Base-by-base conservation (phyloP, 2,329 filamentous ascomycete species). In the Metarhizium anisopliae region DNA sequence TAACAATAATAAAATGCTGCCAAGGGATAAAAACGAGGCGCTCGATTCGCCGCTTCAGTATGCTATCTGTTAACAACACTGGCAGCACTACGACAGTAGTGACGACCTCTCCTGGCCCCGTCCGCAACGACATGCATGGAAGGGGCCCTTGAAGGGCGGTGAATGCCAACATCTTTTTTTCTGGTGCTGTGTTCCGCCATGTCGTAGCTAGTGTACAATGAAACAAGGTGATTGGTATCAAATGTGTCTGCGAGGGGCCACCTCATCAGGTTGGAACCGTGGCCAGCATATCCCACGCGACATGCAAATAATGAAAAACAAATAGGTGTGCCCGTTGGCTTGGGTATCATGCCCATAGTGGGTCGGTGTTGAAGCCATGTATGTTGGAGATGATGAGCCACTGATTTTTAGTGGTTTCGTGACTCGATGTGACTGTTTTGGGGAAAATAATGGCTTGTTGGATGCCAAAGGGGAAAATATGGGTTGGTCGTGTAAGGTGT, bases 331-430 rank as follows among this genome's bases (percentile, higher is more conserved):
- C 62, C 60, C 51, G 58, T 56, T 57, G 56, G 62, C 63, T 63
- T 62, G 63, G 64, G 64, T 67, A 66, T 67, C 64, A 66, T 66
- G 62, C 64, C 62, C 63, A 53, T 47, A 54, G 30, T 52, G 61
- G 62, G 60, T 56, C 59, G 25, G 25, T 49, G 20, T 49, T 49
- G 25, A 49, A 49, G 25, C 45, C 45, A 49, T 25, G 4, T 5
- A 20, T 45, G 18, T 2, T 18, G 6, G 18, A 45, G n/a, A 29
- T 25, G 38, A 43, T 13, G 8, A 13, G 6, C 3, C 36, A 25
- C 35, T 13, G 10, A 51, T 16, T 2, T 11, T 45, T 25, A 49
- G 45, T 49, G 43, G 45, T 49, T 49, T 49, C 25, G 45, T 30
- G 8, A 30, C 8, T 49, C 45, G 2, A 16, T 2, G 18, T 6